Conservation (phyloP, 306 rosid genomes). For the Mimosa bimucronata region DNA sequence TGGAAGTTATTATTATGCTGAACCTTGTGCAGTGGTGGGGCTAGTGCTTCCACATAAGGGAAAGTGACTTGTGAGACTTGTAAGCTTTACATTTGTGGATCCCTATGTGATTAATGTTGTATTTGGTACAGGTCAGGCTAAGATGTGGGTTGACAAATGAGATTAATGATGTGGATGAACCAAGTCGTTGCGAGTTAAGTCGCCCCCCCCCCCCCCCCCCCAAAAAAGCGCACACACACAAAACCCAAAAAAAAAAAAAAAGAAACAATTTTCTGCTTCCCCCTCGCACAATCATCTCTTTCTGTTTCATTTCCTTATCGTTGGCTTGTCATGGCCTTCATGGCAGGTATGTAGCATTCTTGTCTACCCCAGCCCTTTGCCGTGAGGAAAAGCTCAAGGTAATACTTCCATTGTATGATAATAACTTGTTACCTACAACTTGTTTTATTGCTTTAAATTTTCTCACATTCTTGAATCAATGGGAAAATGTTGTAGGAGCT, state of each 20-base stretch:
- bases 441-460: constrained; percentile 4
- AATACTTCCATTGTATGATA: constrained; percentile 26
- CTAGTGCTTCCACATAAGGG: not conserved
- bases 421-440: constrained; percentile 3
- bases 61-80: constrained; percentile 9
- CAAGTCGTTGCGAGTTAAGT: constrained; percentile 98
- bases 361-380: constrained; percentile 86
- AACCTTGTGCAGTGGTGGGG: constrained; percentile 4
- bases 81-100: constrained; percentile 19
- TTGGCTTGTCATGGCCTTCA: constrained; percentile 28
- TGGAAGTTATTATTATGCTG: constrained; percentile 26
- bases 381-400: constrained; percentile 89
- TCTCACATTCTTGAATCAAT: constrained; percentile 33
- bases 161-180: constrained; percentile 91
- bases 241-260: too few species aligned
- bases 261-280: not conserved
- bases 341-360: constrained; percentile 83
- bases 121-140: constrained; percentile 73
- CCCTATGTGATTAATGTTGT: constrained; percentile 28
- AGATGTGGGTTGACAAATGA: constrained; percentile 87
- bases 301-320: constrained; percentile 30
- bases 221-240: too few species aligned
- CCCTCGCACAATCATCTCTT: not conserved
- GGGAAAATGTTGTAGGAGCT: constrained; percentile 66
- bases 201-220: too few species aligned